Base-by-base conservation (phyloP, 2,329 filamentous ascomycete species). In the Penicillium sp. region DNA sequence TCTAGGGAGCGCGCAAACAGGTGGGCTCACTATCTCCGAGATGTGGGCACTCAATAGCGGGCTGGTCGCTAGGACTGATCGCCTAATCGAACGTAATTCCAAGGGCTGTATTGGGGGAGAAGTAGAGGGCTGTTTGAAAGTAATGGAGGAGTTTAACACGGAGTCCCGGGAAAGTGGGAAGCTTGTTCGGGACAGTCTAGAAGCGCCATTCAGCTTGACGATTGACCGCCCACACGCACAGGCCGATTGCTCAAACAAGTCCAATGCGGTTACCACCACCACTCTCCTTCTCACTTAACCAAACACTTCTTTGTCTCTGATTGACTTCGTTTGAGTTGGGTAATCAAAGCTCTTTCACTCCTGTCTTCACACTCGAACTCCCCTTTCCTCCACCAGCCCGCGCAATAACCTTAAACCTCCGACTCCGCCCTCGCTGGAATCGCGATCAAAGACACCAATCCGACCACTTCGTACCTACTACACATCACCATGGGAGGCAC, bases 401-500 rank as follows among this genome's bases (percentile, higher is more conserved):
- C 22, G 16, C 44, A 33, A 22, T 10, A 29, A 29, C 26, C 21
- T 35, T 31, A 33, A 42, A 47, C 52, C 37, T 56, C 49, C 52
- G 16, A 45, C 27, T 14, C 51, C 45, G 52, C 52, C 54, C 46
- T 58, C 52, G 50, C 14, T 54, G 29, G 52, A 56, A 46, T 35
- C 43, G 27, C 52, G 45, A 51, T 37, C 33, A 50, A 39, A 54
- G 35, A 56, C 22, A 42, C 50, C 51, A 50, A 42, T 13, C 21
- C 47, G 31, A 47, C 49, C 47, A 50, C 29, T 22, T 46, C 52
- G 51, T 51, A 54, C 43, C 24, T 57, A 52, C 50, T 42, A 54
- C 54, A 77, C 49, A 57, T 49, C 55, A 54, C 24, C 54, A 86
- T 86, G 83, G 83, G 83, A 63, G 82, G 77, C 62, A 81, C 80